phyloP scores from a whole-genome alignment of 2,329 filamentous ascomycete genomes.

The Ophiostoma ips region DNA sequence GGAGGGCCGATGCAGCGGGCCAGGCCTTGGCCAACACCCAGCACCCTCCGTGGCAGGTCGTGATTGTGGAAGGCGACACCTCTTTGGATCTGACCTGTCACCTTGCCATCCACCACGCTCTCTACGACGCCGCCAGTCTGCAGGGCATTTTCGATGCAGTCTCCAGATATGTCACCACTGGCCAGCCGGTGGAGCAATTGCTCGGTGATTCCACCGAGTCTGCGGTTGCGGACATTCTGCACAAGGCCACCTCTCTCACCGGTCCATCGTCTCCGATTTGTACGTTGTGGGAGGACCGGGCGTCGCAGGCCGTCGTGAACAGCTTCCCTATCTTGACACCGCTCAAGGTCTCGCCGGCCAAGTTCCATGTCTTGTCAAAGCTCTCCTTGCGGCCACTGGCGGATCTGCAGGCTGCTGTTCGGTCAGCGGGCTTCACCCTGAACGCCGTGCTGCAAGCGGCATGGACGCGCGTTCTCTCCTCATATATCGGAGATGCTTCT shows the following conservation, averaged over 20 bases:
- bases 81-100: constrained; percentile 16
- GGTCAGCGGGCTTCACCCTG: constrained; percentile 48
- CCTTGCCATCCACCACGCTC: constrained; percentile 56
- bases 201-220: constrained; percentile 14
- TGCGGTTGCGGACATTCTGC: constrained; percentile 29
- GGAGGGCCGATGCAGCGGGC: constrained; percentile 23
- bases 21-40: constrained; percentile 31
- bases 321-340: constrained; percentile 68
- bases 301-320: constrained; percentile 41
- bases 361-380: constrained; percentile 18
- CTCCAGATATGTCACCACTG: constrained; percentile 19
- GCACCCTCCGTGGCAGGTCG: constrained; percentile 49
- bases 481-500: constrained; percentile 60
- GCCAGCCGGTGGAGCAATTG: not conserved
- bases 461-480: constrained; percentile 62
- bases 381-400: constrained; percentile 26
- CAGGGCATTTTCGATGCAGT: constrained; percentile 50
- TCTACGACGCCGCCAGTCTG: constrained; percentile 75
- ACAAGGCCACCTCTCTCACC: constrained; percentile 17
- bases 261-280: constrained; percentile 13
- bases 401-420: constrained; percentile 42
- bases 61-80: constrained; percentile 29
- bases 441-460: constrained; percentile 64
- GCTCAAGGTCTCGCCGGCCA: constrained; percentile 27
- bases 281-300: constrained; percentile 49